Evolutionary conservation across 1,284 basidiomycete genomes (phyloP).

Genomic region (Pisolithus thermaeus): DNA sequence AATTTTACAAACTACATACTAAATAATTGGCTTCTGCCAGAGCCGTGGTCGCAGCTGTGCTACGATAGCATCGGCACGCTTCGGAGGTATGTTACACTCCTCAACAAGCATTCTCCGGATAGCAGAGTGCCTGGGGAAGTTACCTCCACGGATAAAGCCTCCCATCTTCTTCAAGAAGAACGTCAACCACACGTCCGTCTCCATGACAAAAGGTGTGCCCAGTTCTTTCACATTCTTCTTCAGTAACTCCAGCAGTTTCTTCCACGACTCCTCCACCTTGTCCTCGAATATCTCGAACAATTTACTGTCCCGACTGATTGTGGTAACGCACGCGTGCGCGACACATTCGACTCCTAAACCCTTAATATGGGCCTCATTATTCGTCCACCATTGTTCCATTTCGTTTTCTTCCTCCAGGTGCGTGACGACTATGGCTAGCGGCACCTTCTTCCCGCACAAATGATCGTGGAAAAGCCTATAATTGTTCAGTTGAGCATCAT

Average conservation of each 20-base stretch:
- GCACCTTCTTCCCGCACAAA: conserved; percentile 26
- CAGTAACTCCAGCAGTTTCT: background rate
- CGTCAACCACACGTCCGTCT: conserved; percentile 1
- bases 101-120: conserved; percentile 1
- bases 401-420: conserved; percentile 29
- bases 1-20: too few species aligned
- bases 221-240: background rate
- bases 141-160: conserved; percentile 9
- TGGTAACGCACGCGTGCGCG: conserved; percentile 26
- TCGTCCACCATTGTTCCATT: conserved; percentile 29
- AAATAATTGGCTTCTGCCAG: too few species aligned
- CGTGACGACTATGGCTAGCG: conserved; percentile 32
- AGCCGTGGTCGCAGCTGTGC: background rate
- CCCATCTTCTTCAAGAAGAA: conserved; percentile 11
- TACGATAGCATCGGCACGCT: conserved; percentile 14
- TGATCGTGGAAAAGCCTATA: conserved; percentile 10
- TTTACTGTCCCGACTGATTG: background rate
- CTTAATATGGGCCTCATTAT: background rate
- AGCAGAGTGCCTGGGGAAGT: background rate
- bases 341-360: conserved; percentile 6
- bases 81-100: background rate
- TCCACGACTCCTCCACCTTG: background rate
- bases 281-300: background rate
- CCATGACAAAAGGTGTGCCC: conserved; percentile 1
- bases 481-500: background rate